Evolutionary conservation across 225 moss, liverwort and hornwort genomes (phyloP).

Genomic region (Marchantia polymorpha): DNA sequence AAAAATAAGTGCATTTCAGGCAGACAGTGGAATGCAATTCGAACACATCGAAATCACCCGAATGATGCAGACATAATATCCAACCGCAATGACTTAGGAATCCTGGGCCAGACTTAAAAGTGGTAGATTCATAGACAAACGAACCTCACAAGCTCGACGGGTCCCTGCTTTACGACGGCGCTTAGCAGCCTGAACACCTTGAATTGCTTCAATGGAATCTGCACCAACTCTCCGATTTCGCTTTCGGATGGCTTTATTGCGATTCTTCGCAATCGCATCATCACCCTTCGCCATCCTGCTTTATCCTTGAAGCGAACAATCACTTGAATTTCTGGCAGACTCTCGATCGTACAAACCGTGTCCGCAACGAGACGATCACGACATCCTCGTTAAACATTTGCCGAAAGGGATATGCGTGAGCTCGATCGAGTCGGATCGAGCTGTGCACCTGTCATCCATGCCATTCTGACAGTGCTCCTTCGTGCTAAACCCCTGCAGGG

Average conservation of each 20-base stretch:
- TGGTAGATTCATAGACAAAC: not conserved
- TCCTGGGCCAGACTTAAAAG: not conserved
- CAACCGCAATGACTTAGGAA: not conserved
- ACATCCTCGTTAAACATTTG: not conserved
- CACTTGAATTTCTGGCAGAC: not conserved
- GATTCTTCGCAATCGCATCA: conserved; percentile 86
- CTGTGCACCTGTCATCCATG: not conserved
- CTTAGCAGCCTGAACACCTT: conserved; percentile 80
- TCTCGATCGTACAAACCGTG: not conserved
- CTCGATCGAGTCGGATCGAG: not conserved
- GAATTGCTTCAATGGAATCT: conserved; percentile 69
- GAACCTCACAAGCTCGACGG: conserved; percentile 86
- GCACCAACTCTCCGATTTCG: conserved; percentile 81
- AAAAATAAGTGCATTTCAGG: too few relatives aligned
- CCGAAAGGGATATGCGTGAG: not conserved
- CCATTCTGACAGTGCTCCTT: not conserved
- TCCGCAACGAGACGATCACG: not conserved
- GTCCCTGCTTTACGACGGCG: conserved; percentile 76
- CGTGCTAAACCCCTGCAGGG: not conserved
- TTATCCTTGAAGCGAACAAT: not conserved
- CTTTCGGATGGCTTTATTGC: conserved; percentile 84
- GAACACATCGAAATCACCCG: not conserved
- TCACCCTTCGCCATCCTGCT: conserved; percentile 85
- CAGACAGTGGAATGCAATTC: too few relatives aligned
- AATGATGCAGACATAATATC: not conserved